phyloP scores from a whole-genome alignment of 2,329 filamentous ascomycete genomes.

The Alternaria sp. region DNA sequence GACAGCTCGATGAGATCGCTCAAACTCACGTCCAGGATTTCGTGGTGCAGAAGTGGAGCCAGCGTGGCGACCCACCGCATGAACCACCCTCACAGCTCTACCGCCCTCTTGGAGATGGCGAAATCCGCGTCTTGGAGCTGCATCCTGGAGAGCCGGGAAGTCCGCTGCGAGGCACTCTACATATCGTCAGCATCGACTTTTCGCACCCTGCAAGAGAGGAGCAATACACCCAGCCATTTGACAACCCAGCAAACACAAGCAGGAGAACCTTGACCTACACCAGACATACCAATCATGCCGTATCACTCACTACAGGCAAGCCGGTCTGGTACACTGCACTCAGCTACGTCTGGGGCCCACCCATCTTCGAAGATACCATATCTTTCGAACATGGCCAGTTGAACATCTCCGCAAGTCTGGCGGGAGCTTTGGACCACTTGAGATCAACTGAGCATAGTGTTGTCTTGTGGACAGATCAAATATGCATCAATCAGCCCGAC shows the following conservation, averaged over 20 bases:
- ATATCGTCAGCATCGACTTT: constrained; percentile 29
- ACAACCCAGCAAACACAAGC: neutral
- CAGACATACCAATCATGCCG: constrained; percentile 24
- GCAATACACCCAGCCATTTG: neutral
- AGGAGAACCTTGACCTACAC: constrained; percentile 5
- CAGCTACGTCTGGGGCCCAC: constrained; percentile 33
- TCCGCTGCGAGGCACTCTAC: constrained; percentile 17
- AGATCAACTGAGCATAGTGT: constrained; percentile 22
- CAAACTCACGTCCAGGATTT: constrained; percentile 13
- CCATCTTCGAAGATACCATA: constrained; percentile 20
- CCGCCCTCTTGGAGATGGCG: constrained; percentile 13
- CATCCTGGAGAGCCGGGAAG: constrained; percentile 12
- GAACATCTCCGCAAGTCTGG: constrained; percentile 26
- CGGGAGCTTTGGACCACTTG: constrained; percentile 22
- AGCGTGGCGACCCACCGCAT: neutral
- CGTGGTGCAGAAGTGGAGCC: neutral
- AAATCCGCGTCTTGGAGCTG: constrained; percentile 32
- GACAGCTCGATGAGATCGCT: constrained; percentile 12
- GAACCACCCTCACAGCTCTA: constrained; percentile 3
- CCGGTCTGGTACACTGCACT: constrained; percentile 33
- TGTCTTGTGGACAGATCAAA: constrained; percentile 34
- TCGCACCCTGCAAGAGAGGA: constrained; percentile 15
- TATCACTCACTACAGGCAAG: constrained; percentile 17
- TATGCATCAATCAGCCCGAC: constrained; percentile 23
- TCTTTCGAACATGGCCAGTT: constrained; percentile 9